phyloP scores from a whole-genome alignment of 2,329 filamentous ascomycete genomes.

The Gnomoniopsis sp. region DNA sequence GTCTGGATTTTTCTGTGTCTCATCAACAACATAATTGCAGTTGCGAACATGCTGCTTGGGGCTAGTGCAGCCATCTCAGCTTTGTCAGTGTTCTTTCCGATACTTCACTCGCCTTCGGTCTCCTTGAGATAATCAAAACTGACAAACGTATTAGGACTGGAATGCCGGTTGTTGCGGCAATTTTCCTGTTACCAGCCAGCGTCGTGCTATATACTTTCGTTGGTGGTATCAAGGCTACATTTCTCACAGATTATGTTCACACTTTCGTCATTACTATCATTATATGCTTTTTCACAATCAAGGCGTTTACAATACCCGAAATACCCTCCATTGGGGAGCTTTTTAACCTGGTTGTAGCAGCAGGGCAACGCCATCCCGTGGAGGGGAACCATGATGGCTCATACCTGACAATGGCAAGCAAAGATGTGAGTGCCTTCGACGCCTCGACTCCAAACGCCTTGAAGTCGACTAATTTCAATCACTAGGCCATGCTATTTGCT shows the following conservation, averaged over 20 bases:
- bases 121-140: not conserved
- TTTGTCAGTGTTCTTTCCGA: slow-evolving; percentile 3
- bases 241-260: slow-evolving; percentile 51
- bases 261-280: slow-evolving; percentile 53
- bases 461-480: not conserved
- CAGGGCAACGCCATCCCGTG: slow-evolving; percentile 41
- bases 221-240: slow-evolving; percentile 38
- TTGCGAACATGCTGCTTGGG: slow-evolving; percentile 50
- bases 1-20: slow-evolving; percentile 50
- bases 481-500: slow-evolving; percentile 44
- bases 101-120: not conserved
- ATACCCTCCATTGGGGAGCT: slow-evolving; percentile 45
- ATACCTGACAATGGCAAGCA: slow-evolving; percentile 54
- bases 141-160: slow-evolving; percentile 3
- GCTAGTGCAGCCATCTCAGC: slow-evolving; percentile 39
- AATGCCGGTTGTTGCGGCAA: slow-evolving; percentile 35
- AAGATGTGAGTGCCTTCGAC: slow-evolving; percentile 29
- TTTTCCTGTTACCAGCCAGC: slow-evolving; percentile 39
- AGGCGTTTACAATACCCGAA: slow-evolving; percentile 32
- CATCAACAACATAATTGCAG: slow-evolving; percentile 51
- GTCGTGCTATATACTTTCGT: slow-evolving; percentile 38
- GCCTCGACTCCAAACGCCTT: too few species aligned
- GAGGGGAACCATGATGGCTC: slow-evolving; percentile 50
- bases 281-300: slow-evolving; percentile 45
- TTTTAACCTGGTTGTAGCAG: slow-evolving; percentile 46